Evolutionary conservation across 1,139 yeast species (phyloP), one percentile per base, ranked within the genome.

Genomic region (Hansenula anomala): DNA sequence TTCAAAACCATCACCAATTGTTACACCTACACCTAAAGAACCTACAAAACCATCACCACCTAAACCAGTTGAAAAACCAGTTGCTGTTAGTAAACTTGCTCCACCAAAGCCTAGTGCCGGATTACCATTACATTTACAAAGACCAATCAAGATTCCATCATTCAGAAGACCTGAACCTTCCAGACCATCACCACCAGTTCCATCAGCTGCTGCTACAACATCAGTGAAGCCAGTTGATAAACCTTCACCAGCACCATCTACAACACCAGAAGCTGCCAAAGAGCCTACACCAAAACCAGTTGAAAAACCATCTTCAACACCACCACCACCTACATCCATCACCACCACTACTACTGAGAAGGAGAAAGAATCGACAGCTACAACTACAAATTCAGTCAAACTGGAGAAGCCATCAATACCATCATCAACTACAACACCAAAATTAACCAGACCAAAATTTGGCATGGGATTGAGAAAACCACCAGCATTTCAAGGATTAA

Each of bases 401-500:
- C 23, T 28, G 3, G 20, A 28, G 9, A 6, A 30, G 11, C 12
- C 31, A 29, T 22, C 33, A 22, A 14, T 18, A 23, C 10, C 33
- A 13, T 15, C 31, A 6, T 15, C 26, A 14, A 11, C 30, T 6
- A 11, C 30, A 8, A 40, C 32, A 30, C 38, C 36, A 14, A 33
- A 26, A 28, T 27, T 50, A 16, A 43, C 39, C 28, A 49, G 55
- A 36, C 56, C 56, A 6, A 52, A 52, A 36, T 49, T 51, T 27
- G 46, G 47, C n/a, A 45, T 32, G 29, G 41, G 37, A 13, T 24
- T 37, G 4, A 51, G 51, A 32, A 53, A 51, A 37, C 54, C 53
- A 17, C 36, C 45, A 9, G 44, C 53, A 4, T 48, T 51, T 33
- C 39, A 36, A 24, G 71, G 71, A 1, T 60, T 75, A 30, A 63